A percentile compares a stretch with the other conserved stretches of the same genome.
phyloP scores from a whole-genome alignment of 2,329 filamentous ascomycete species.

The Zalaria obscura region DNA sequence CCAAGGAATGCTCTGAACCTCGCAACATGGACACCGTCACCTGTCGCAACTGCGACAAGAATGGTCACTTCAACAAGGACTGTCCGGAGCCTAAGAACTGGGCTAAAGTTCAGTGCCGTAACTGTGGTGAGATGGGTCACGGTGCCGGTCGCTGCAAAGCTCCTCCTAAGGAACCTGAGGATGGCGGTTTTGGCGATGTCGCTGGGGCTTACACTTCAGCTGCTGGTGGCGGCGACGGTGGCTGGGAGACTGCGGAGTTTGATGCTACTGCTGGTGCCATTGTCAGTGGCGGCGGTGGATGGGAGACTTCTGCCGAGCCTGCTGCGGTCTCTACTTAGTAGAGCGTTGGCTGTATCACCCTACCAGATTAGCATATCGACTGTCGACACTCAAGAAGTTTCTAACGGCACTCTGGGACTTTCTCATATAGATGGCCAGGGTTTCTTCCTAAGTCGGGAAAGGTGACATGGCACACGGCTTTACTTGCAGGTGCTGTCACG shows the following conservation, averaged over 20 bases:
- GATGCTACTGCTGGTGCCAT: constrained; percentile 1
- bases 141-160: constrained; percentile 12
- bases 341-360: neutral
- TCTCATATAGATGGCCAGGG: too few species aligned
- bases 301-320: constrained; percentile 2
- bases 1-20: constrained; percentile 45
- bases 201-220: constrained; percentile 1
- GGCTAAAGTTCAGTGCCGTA: constrained; percentile 32
- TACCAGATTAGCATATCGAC: neutral
- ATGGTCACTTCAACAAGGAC: constrained; percentile 48
- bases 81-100: constrained; percentile 47
- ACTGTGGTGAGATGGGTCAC: constrained; percentile 24
- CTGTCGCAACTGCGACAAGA: constrained; percentile 18
- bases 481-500: too few species aligned
- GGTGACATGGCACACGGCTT: too few species aligned
- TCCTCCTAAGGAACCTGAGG: constrained; percentile 13
- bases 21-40: constrained; percentile 24
- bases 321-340: constrained; percentile 3
- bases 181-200: constrained; percentile 5
- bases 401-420: too few species aligned
- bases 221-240: constrained; percentile 5
- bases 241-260: constrained; percentile 4
- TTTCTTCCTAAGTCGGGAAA: too few species aligned
- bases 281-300: constrained; percentile 1
- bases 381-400: too few species aligned